Percentiles rank a stretch among this genome's conserved stretches.
Evolutionary conservation across 2,329 filamentous ascomycete genomes (phyloP).

Genomic region (Apiospora malaysiana): DNA sequence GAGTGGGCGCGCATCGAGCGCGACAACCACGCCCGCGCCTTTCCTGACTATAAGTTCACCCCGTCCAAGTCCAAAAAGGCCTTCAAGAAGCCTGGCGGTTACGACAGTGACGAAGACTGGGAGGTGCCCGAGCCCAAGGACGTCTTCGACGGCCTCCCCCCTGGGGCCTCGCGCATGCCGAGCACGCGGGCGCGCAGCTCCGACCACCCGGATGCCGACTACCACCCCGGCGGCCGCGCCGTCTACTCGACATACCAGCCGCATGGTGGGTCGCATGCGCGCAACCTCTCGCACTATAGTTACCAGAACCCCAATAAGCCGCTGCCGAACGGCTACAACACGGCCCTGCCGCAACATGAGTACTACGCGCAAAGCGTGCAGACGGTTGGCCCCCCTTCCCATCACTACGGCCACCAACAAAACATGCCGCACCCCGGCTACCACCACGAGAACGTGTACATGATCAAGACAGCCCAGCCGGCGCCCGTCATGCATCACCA

Average conservation of each 20-base stretch:
- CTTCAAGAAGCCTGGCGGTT: slow-evolving; percentile 34
- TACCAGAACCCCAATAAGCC: slow-evolving; percentile 12
- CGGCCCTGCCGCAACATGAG: not conserved
- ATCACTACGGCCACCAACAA: slow-evolving; percentile 11
- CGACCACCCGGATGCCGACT: slow-evolving; percentile 40
- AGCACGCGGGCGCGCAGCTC: slow-evolving; percentile 27
- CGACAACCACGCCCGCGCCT: slow-evolving; percentile 81
- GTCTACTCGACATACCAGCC: slow-evolving; percentile 48
- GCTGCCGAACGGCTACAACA: slow-evolving; percentile 6
- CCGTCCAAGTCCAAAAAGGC: slow-evolving; percentile 71
- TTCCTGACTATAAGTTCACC: slow-evolving; percentile 93
- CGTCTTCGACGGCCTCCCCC: slow-evolving; percentile 7
- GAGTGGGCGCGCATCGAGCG: slow-evolving; percentile 80
- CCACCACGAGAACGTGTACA: slow-evolving; percentile 20
- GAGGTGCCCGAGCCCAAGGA: slow-evolving; percentile 33
- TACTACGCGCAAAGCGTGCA: slow-evolving; percentile 16
- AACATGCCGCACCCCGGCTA: slow-evolving; percentile 18
- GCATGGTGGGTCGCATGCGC: slow-evolving; percentile 28
- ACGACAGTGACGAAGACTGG: slow-evolving; percentile 38
- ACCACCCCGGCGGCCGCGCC: slow-evolving; percentile 29
- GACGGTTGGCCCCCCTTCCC: not conserved
- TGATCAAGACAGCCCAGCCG: slow-evolving; percentile 12
- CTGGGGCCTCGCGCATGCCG: slow-evolving; percentile 5
- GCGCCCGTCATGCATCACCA: slow-evolving; percentile 16
- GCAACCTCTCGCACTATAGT: slow-evolving; percentile 25